A percentile compares a stretch with the other conserved stretches of the same genome.
Evolutionary conservation across 345 rosid species (phyloP).

Genomic region (Capsella bursapastoris): DNA sequence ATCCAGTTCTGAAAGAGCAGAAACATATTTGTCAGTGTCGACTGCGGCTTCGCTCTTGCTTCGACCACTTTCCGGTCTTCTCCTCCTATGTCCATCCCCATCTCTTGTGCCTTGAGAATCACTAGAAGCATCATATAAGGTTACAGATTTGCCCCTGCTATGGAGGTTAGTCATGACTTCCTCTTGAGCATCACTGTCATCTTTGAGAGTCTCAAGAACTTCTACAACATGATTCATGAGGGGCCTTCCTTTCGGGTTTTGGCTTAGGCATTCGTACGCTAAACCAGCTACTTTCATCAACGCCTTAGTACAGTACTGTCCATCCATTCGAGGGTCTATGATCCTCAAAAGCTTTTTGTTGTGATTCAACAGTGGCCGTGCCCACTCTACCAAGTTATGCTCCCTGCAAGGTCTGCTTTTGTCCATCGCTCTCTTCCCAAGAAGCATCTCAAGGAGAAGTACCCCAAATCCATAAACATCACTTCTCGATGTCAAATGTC

Average conservation of each 20-base stretch:
- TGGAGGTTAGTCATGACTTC: constrained; percentile 50
- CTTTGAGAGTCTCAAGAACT: constrained; percentile 64
- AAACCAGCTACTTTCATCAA: constrained; percentile 79
- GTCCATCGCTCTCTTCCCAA: constrained; percentile 95
- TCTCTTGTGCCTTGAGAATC: constrained; percentile 36
- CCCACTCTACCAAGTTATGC: constrained; percentile 98
- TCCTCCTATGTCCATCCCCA: constrained; percentile 36
- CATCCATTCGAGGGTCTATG: constrained; percentile 89
- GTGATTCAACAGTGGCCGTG: constrained; percentile 80
- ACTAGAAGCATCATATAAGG: constrained; percentile 58
- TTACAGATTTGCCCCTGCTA: constrained; percentile 49
- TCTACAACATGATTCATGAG: constrained; percentile 81
- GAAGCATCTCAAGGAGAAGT: constrained; percentile 91
- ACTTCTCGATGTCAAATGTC: constrained; percentile 94
- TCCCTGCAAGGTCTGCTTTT: constrained; percentile 88
- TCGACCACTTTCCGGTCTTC: constrained; percentile 52
- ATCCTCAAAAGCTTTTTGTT: constrained; percentile 87
- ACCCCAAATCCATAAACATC: constrained; percentile 98
- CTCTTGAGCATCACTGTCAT: constrained; percentile 45
- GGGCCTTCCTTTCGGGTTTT: constrained; percentile 66
- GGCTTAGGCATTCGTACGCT: constrained; percentile 91
- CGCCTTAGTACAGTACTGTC: constrained; percentile 65
- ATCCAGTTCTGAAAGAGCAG: constrained; percentile 36
- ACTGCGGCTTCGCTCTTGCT: constrained; percentile 50
- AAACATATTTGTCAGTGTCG: constrained; percentile 10